Conservation (phyloP, 345 rosid genomes). For the Mercurialis annua region DNA sequence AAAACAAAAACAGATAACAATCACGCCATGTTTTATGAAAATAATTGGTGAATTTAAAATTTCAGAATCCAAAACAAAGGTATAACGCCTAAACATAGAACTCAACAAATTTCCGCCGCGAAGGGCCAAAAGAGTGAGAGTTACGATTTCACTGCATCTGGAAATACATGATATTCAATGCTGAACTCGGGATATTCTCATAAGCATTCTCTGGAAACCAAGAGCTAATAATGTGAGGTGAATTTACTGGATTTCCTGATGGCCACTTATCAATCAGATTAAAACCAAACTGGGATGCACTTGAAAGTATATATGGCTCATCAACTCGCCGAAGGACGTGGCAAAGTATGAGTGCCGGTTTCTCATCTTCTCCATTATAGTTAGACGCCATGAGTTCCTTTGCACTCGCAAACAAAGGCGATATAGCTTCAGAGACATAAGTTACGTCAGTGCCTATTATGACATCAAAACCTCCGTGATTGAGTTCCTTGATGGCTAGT, state of each 20-base stretch:
- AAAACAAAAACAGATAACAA: too few species aligned
- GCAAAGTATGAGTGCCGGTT: slow-evolving; percentile 62
- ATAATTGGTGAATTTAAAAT: too few species aligned
- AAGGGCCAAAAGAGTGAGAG: too few species aligned
- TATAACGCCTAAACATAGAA: too few species aligned
- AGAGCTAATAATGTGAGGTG: slow-evolving; percentile 36
- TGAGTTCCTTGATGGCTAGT: slow-evolving; percentile 39
- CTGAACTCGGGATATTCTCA: slow-evolving; percentile 45
- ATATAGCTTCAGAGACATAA: slow-evolving; percentile 58
- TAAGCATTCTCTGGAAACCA: slow-evolving; percentile 51
- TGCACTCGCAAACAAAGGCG: slow-evolving; percentile 72
- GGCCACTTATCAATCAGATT: slow-evolving; percentile 69
- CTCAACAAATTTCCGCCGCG: too few species aligned
- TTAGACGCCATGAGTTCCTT: slow-evolving; percentile 47
- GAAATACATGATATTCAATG: slow-evolving; percentile 72
- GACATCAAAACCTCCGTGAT: slow-evolving; percentile 58
- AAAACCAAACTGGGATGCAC: slow-evolving; percentile 66
- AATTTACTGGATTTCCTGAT: slow-evolving; percentile 20
- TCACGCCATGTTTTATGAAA: too few species aligned
- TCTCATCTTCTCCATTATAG: slow-evolving; percentile 21
- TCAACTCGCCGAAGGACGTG: slow-evolving; percentile 75
- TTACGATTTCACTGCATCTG: slow-evolving; percentile 34
- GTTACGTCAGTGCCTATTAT: slow-evolving; percentile 86
- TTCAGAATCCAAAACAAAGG: too few species aligned
- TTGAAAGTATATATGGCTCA: slow-evolving; percentile 59